Conservation (phyloP, 306 rosid genomes). For the Vicia sativa region DNA sequence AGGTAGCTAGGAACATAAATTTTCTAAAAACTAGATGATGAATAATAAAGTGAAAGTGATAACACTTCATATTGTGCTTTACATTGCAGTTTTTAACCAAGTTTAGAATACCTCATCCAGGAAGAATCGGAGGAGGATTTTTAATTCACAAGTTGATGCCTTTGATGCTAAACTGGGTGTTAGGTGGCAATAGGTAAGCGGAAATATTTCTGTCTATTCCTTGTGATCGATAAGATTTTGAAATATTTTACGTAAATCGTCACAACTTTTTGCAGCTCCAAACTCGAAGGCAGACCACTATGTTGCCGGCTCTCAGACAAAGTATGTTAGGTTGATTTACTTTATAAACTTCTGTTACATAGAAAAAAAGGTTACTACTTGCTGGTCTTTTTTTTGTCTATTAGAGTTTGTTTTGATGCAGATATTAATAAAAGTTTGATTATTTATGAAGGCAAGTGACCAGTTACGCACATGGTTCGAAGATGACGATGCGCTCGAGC, state of each 20-base stretch:
- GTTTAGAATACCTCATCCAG: constrained; percentile 94
- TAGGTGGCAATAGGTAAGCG: constrained; percentile 88
- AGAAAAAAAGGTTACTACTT: background rate
- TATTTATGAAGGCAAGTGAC: constrained; percentile 70
- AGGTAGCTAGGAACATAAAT: constrained; percentile 50
- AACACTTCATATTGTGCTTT: constrained; percentile 6
- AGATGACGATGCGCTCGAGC: constrained; percentile 91
- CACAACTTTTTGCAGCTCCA: constrained; percentile 62
- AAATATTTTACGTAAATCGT: background rate
- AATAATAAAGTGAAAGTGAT: constrained; percentile 26
- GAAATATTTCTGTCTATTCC: background rate
- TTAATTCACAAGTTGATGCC: constrained; percentile 81
- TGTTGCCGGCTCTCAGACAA: constrained; percentile 94
- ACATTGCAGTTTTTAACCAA: constrained; percentile 79
- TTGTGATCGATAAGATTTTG: background rate
- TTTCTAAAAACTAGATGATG: constrained; percentile 11
- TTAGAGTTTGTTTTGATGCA: constrained; percentile 30
- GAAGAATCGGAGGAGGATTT: constrained; percentile 87
- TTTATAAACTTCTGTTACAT: background rate
- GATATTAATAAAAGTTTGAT: constrained; percentile 40
- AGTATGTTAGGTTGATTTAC: constrained; percentile 52
- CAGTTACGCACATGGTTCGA: constrained; percentile 73
- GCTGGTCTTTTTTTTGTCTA: background rate
- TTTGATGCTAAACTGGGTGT: constrained; percentile 91
- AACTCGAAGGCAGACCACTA: constrained; percentile 85